These are phyloP conservation scores for Candida albicans DNA, from an alignment of 1,139 yeast genomes.

Conservation along the genomic window DNA sequence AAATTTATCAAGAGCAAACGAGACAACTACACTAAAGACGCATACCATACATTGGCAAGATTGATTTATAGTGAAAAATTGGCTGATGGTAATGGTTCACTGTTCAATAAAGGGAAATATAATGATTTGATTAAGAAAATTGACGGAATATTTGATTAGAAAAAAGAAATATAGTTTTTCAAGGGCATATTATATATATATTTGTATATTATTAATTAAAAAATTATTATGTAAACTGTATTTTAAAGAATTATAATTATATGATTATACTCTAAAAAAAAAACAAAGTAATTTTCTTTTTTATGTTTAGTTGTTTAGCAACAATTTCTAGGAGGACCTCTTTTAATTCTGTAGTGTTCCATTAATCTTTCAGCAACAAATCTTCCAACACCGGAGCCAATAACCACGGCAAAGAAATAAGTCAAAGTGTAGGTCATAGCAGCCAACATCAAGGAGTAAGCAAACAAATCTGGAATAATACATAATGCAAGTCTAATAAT, in stretches of 20 bases:
- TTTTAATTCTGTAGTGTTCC: slow-evolving; percentile 14
- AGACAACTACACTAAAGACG: slow-evolving; percentile 22
- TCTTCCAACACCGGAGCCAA: slow-evolving; percentile 70
- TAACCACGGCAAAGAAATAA: slow-evolving; percentile 69
- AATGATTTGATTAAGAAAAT: slow-evolving; percentile 36
- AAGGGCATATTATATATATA: not conserved
- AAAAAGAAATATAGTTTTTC: not conserved
- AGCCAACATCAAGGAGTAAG: slow-evolving; percentile 73
- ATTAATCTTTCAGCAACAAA: slow-evolving; percentile 60
- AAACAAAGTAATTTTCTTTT: not conserved
- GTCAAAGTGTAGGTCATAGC: slow-evolving; percentile 68
- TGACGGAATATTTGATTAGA: slow-evolving; percentile 13
- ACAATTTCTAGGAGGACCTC: slow-evolving; percentile 11
- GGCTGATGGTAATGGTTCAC: slow-evolving; percentile 41
- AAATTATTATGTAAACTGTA: not conserved
- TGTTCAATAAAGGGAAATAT: slow-evolving; percentile 42
- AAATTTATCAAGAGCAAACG: slow-evolving; percentile 23
- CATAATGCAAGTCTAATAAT: slow-evolving; percentile 52
- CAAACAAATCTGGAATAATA: slow-evolving; percentile 62
- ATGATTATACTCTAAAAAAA: not conserved
- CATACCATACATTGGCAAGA: slow-evolving; percentile 37
- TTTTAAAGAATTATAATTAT: not conserved
- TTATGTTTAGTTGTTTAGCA: slow-evolving; percentile 6
- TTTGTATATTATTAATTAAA: not conserved
- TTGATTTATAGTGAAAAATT: slow-evolving; percentile 47